Conservation (phyloP, 192 early-diverging fungal genomes). For the Linnemannia zychae region DNA sequence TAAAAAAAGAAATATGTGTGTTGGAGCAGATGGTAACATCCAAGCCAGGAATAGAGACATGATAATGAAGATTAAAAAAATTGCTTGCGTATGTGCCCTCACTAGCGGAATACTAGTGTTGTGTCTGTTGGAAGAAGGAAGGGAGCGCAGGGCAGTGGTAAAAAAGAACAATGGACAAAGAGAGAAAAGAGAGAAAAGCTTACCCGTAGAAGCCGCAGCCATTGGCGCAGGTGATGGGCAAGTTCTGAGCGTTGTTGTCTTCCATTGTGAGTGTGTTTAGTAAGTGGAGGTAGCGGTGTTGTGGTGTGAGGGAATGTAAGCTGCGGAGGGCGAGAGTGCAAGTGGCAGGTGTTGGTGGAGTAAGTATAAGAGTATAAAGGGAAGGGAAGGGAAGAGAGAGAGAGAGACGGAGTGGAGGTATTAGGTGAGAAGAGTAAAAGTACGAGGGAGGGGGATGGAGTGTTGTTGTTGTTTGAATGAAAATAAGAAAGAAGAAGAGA, state of each 20-base stretch:
- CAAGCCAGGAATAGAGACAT: constrained; percentile 3
- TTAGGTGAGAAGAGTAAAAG: neutral
- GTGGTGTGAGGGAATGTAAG: neutral
- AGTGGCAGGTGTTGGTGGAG: neutral
- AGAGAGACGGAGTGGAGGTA: neutral
- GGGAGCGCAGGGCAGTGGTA: neutral
- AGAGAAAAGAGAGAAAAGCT: constrained; percentile 2
- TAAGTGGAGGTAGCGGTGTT: neutral
- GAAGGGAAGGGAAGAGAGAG: neutral
- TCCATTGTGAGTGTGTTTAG: constrained; percentile 68
- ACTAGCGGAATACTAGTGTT: neutral
- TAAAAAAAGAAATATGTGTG: neutral
- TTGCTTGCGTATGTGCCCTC: neutral
- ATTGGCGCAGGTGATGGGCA: constrained; percentile 72
- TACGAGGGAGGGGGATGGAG: neutral
- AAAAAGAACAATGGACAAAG: neutral
- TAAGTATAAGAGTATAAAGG: neutral
- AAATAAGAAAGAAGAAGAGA: neutral
- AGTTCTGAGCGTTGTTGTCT: constrained; percentile 73
- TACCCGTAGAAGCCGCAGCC: constrained; percentile 84
- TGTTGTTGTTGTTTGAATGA: neutral
- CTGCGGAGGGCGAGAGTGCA: neutral
- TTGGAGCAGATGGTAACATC: constrained; percentile 9
- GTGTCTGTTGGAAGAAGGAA: neutral
- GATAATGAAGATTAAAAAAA: neutral